Conservation (phyloP, 441 rosid species). For the Erysimum pusillum region DNA sequence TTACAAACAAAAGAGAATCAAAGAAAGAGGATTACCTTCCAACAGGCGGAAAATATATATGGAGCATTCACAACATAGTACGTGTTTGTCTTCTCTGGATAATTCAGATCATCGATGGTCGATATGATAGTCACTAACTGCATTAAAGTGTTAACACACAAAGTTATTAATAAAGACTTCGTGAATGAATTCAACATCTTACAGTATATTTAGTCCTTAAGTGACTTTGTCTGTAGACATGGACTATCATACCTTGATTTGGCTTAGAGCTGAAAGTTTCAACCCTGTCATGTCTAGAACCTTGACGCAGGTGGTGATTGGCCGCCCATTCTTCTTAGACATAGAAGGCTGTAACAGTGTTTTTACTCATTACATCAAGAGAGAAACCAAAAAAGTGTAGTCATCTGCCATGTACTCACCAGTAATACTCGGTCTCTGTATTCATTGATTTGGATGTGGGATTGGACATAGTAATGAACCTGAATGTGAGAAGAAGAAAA, state of each 20-base stretch:
- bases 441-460: conserved; percentile 97
- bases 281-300: conserved; percentile 94
- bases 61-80: conserved; percentile 92
- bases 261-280: conserved; percentile 84
- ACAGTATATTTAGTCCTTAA: neutral
- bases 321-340: conserved; percentile 74
- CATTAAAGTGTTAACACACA: conserved; percentile 34
- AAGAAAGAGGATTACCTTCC: conserved; percentile 67
- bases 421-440: conserved; percentile 84
- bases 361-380: conserved; percentile 41
- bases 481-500: conserved; percentile 43
- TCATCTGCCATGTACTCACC: conserved; percentile 58
- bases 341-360: conserved; percentile 71
- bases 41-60: conserved; percentile 92
- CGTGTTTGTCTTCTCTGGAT: conserved; percentile 92
- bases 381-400: conserved; percentile 14
- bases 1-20: conserved; percentile 4
- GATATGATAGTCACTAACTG: conserved; percentile 88
- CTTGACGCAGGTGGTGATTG: conserved; percentile 85
- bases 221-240: conserved; percentile 9
- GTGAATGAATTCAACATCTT: conserved; percentile 13
- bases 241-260: conserved; percentile 69
- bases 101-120: conserved; percentile 88
- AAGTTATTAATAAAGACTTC: neutral
- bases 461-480: conserved; percentile 91